Evolutionary conservation across 257 asterid genomes (phyloP).

Genomic region (Paraleonurus japonicus): DNA sequence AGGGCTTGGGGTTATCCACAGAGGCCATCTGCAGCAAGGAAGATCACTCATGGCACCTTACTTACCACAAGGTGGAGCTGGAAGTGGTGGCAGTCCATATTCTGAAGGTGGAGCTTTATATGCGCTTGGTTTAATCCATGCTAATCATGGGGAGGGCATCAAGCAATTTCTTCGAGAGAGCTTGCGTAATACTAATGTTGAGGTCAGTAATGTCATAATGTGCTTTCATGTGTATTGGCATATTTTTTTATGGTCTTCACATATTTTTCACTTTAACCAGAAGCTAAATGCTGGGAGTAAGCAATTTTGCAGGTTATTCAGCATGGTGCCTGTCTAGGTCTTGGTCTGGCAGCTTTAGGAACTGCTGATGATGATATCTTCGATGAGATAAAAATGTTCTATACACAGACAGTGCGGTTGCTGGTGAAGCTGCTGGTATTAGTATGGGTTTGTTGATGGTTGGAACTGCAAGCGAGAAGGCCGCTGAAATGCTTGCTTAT

Average conservation of each 20-base stretch:
- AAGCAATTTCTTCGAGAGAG: constrained; percentile 93
- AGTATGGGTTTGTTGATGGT: constrained; percentile 97
- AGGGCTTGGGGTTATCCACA: constrained; percentile 95
- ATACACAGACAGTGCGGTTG: constrained; percentile 96
- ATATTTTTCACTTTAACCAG: background rate
- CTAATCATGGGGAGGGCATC: constrained; percentile 98
- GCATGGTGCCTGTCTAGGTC: constrained; percentile 99
- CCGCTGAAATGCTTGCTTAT: constrained; percentile 94
- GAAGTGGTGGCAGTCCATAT: constrained; percentile 94
- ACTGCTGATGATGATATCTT: constrained; percentile 90
- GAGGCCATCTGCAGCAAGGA: constrained; percentile 95
- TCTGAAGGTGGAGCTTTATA: constrained; percentile 98
- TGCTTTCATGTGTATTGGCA: background rate
- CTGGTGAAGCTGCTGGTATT: constrained; percentile 99
- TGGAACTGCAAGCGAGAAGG: constrained; percentile 97
- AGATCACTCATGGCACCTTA: constrained; percentile 98
- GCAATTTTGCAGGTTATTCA: constrained; percentile 74
- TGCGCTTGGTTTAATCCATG: constrained; percentile 95
- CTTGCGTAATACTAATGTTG: constrained; percentile 77
- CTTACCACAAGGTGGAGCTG: constrained; percentile 94
- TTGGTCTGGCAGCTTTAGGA: constrained; percentile 94
- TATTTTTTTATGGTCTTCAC: background rate
- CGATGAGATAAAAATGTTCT: constrained; percentile 79
- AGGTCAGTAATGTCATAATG: constrained; percentile 57
- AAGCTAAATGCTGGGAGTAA: constrained; percentile 20